Base-by-base conservation (phyloP, 768 basidiomycete genomes). In the Trametes cinnabarina region DNA sequence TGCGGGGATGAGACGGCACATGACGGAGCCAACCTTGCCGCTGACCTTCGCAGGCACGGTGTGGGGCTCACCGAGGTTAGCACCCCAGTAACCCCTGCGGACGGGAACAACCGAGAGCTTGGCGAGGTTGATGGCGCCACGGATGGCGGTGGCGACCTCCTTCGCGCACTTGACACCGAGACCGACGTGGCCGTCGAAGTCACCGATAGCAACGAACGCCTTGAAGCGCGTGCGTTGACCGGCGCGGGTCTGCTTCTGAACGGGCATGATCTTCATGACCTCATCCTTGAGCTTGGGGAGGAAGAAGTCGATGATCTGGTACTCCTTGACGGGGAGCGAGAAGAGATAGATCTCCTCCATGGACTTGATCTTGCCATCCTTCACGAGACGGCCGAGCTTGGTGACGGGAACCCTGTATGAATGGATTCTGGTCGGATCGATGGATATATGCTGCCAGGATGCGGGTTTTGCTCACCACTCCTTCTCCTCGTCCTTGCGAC, bases 291-390 rank as follows among this genome's bases (percentile, higher is more conserved):
- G 90, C 74, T 92, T 92, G 68, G 97, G 97, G 47, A 98, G 85
- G 92, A 99, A 98, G 75, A 89, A 87, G 81, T 99, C 97, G 82
- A 99, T 90, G 77, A 99, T 97, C 78, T 99, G 97, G 83, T 79
- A 98, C 79, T 99, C 97, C 80, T 98, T 99, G 77, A 99, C 91
- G 60, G 96, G 95, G 63, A 99, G 90, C 25, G 97, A 99, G 87
- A 98, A 99, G 72, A 99, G 94, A 79, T 98, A 99, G 77, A 98
- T 98, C 74, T 99, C 97, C 74, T 99, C 97, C 85, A 99, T 95
- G 47, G 94, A 97, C 79, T 96, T 98, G 81, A 99, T 98, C 81
- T 98, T 98, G 67, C 96, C 96, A 69, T 98, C 97, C 79, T 97
- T 98, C 43, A 98, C 95, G 71, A 99, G 86, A 77, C 97, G 95